A percentile compares a stretch with the other conserved stretches of the same genome.
phyloP scores from a whole-genome alignment of 1,284 basidiomycete species.

The Anthracocystis walkeri region DNA sequence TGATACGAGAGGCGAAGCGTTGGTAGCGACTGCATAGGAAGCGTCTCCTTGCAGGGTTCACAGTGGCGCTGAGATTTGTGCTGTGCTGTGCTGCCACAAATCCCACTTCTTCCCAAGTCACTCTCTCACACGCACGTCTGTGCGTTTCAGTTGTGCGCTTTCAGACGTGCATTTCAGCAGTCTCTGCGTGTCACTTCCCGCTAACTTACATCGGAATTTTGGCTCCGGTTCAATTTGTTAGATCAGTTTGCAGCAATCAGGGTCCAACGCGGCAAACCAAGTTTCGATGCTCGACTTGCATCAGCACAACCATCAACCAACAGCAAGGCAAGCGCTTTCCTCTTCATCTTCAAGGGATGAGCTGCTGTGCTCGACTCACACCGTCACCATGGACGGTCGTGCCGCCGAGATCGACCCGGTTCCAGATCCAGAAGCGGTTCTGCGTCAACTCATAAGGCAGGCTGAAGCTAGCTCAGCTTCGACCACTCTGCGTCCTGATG shows the following conservation, averaged over 20 bases:
- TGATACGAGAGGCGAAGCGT: not conserved
- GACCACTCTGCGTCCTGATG: not conserved
- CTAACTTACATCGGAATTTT: not conserved
- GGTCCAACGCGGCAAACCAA: conserved; percentile 12
- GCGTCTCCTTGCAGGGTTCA: conserved; percentile 3
- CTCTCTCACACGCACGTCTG: not conserved
- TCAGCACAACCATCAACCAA: not conserved
- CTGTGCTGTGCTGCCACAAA: not conserved
- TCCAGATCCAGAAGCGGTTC: conserved; percentile 23
- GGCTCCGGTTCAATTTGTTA: not conserved
- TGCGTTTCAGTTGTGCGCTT: not conserved
- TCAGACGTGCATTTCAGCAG: not conserved
- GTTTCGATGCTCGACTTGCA: not conserved
- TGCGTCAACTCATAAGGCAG: conserved; percentile 37
- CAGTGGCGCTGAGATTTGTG: not conserved
- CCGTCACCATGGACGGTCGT: conserved; percentile 35
- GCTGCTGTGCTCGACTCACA: conserved; percentile 5
- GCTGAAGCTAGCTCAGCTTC: conserved; percentile 18
- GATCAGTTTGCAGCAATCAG: conserved; percentile 5
- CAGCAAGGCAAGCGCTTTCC: conserved; percentile 1
- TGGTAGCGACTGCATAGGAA: not conserved
- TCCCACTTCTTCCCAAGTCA: not conserved
- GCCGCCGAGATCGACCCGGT: conserved; percentile 5
- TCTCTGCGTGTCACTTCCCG: too few relatives aligned
- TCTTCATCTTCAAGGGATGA: conserved; percentile 12